Percentiles rank a stretch among this genome's conserved stretches.
Evolutionary conservation across 2,329 filamentous ascomycete species (phyloP).

Genomic region (Biscogniauxia sp.): DNA sequence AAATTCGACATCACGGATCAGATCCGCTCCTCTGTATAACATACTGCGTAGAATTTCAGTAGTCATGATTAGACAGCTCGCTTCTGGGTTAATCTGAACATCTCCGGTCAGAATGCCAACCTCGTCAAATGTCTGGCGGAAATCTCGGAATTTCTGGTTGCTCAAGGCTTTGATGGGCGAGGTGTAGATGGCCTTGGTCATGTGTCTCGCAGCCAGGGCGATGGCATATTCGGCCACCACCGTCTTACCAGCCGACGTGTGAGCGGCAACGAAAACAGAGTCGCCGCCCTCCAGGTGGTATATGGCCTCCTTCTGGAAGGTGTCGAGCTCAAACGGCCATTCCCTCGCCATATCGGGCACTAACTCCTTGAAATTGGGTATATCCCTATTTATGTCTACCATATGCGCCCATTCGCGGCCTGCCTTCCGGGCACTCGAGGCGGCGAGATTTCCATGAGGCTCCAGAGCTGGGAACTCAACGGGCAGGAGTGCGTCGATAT

Average conservation of each 20-base stretch:
- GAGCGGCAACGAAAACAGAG: slow-evolving; percentile 95
- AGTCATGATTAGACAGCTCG: slow-evolving; percentile 98
- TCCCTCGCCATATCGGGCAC: slow-evolving; percentile 95
- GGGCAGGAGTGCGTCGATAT: slow-evolving; percentile 83
- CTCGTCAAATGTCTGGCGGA: slow-evolving; percentile 85
- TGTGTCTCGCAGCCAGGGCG: slow-evolving; percentile 92
- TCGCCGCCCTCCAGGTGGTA: slow-evolving; percentile 96
- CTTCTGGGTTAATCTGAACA: slow-evolving; percentile 96
- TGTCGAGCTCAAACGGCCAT: slow-evolving; percentile 97
- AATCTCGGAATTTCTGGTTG: slow-evolving; percentile 98
- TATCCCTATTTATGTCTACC: slow-evolving; percentile 90
- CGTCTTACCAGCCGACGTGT: slow-evolving; percentile 97
- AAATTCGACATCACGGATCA: slow-evolving; percentile 96
- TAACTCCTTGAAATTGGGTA: slow-evolving; percentile 89
- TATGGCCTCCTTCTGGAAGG: slow-evolving; percentile 97
- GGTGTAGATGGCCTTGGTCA: slow-evolving; percentile 99
- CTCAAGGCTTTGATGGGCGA: slow-evolving; percentile 97
- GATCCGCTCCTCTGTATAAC: slow-evolving; percentile 92
- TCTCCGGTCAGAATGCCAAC: slow-evolving; percentile 96
- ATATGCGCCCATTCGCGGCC: slow-evolving; percentile 96
- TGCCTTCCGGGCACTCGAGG: slow-evolving; percentile 68
- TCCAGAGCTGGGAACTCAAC: slow-evolving; percentile 91
- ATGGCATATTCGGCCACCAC: slow-evolving; percentile 98
- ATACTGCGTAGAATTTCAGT: slow-evolving; percentile 98
- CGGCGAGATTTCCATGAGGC: slow-evolving; percentile 72